Conservation (phyloP, 305 asterid species). For the Solanum hybrid region DNA sequence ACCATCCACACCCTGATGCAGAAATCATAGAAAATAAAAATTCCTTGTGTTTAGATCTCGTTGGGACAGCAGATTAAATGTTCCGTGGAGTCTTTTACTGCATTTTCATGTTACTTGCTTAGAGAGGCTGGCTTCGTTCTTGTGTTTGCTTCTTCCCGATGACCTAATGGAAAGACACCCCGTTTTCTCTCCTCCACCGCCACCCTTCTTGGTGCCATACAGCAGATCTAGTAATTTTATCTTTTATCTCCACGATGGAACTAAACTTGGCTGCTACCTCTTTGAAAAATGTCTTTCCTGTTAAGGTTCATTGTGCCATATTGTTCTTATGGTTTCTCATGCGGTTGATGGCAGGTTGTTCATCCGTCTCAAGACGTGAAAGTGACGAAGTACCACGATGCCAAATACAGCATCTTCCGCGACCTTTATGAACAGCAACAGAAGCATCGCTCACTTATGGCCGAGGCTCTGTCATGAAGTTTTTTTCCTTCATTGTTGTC, state of each 20-base stretch:
- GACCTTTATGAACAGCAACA: constrained; percentile 81
- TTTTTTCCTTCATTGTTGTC: background rate
- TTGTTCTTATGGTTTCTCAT: background rate
- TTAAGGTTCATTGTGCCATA: background rate
- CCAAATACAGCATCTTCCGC: constrained; percentile 72
- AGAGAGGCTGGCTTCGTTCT: background rate
- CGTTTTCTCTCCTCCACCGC: background rate
- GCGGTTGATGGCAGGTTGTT: constrained; percentile 43
- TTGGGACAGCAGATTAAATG: background rate
- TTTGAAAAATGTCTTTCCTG: background rate
- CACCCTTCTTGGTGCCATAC: background rate
- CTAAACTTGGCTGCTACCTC: background rate
- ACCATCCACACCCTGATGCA: background rate
- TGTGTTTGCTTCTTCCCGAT: background rate
- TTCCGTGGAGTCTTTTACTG: background rate
- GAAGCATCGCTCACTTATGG: constrained; percentile 64
- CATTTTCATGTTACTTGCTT: background rate
- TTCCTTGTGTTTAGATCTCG: background rate
- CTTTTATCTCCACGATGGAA: background rate
- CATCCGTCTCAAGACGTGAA: constrained; percentile 64
- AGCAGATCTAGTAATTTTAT: background rate
- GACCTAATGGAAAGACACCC: background rate
- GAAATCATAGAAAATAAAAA: background rate
- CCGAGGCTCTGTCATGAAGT: constrained; percentile 55
- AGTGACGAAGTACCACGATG: constrained; percentile 75